Evolutionary conservation across 257 asterid genomes (phyloP).

Genomic region (Ocimum tenuiflorum): DNA sequence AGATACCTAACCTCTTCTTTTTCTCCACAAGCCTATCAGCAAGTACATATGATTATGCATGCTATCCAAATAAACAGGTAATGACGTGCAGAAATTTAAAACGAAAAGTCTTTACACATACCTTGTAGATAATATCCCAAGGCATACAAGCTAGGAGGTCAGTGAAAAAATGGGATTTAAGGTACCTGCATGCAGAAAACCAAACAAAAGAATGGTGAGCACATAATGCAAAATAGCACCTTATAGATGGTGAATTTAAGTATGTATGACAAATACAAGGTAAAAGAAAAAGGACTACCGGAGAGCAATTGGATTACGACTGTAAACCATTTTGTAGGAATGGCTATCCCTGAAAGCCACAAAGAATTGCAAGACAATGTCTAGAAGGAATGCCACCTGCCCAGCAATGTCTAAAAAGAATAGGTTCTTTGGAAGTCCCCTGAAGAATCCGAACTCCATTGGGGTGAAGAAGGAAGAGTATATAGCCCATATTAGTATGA

Average conservation of each 20-base stretch:
- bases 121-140: conserved; percentile 74
- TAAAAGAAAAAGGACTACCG: conserved; percentile 29
- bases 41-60: background rate
- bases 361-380: conserved; percentile 54
- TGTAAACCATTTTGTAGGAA: conserved; percentile 55
- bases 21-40: conserved; percentile 43
- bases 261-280: background rate
- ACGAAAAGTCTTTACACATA: background rate
- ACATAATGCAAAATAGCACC: background rate
- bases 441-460: conserved; percentile 69
- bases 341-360: conserved; percentile 53
- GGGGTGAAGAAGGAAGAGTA: conserved; percentile 72
- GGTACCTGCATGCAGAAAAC: conserved; percentile 39
- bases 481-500: conserved; percentile 63
- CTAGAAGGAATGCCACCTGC: conserved; percentile 56
- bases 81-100: background rate
- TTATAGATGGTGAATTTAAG: background rate
- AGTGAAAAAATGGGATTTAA: conserved; percentile 41
- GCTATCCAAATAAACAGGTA: background rate
- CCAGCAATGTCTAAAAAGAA: conserved; percentile 58
- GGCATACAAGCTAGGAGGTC: conserved; percentile 62
- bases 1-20: conserved; percentile 79
- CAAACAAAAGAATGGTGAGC: conserved; percentile 2
- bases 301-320: conserved; percentile 45
- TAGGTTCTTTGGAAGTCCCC: conserved; percentile 60